A percentile compares a stretch with the other conserved stretches of the same genome.
Conservation (phyloP, 2,329 filamentous ascomycete species). For the Teratosphaeria destructans region DNA sequence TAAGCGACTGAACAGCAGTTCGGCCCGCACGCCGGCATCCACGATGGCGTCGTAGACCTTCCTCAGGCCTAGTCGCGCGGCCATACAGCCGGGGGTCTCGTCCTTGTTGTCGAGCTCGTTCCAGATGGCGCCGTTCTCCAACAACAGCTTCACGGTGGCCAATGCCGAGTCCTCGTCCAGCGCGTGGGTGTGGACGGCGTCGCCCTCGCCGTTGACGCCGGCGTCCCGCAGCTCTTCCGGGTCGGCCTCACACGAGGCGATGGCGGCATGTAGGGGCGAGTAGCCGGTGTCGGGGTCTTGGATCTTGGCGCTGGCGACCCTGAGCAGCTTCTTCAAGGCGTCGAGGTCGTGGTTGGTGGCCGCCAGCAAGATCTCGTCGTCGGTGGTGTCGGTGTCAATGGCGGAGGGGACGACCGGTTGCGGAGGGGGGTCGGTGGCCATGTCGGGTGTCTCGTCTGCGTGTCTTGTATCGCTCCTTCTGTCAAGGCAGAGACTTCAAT, state of each 20-base stretch:
- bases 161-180: constrained; percentile 48
- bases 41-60: constrained; percentile 74
- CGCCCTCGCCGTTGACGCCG: constrained; percentile 21
- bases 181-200: constrained; percentile 23
- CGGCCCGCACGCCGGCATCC: constrained; percentile 80
- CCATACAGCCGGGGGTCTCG: constrained; percentile 87
- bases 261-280: constrained; percentile 80
- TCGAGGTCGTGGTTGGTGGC: constrained; percentile 57
- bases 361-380: constrained; percentile 54
- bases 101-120: constrained; percentile 81
- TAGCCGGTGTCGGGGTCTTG: constrained; percentile 79
- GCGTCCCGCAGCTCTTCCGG: constrained; percentile 24
- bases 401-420: neutral
- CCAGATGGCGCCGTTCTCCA: constrained; percentile 90
- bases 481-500: neutral
- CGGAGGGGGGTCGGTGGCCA: neutral
- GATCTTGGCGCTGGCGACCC: constrained; percentile 54
- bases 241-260: constrained; percentile 49
- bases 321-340: constrained; percentile 59
- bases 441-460: neutral
- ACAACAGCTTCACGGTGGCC: constrained; percentile 61
- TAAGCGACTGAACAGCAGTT: constrained; percentile 72
- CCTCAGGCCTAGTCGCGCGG: constrained; percentile 54
- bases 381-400: constrained; percentile 34
- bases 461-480: neutral